A percentile compares a stretch with the other conserved stretches of the same genome.
Evolutionary conservation across 768 basidiomycete genomes (phyloP).

Genomic region (Pisolithus tinctorius): DNA sequence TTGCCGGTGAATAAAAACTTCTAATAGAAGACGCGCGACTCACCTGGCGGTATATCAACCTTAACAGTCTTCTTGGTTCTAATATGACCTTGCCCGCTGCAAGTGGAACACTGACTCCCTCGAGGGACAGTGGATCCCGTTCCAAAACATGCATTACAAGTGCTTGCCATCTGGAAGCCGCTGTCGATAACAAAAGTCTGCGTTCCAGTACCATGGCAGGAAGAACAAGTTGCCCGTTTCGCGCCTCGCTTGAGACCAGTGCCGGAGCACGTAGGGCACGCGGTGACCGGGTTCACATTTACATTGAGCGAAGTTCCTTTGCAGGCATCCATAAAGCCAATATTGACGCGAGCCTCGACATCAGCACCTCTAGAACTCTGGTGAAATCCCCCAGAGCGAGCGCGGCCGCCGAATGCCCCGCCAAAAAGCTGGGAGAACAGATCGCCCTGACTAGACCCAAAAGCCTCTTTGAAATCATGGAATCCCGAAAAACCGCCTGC

Average conservation of each 20-base stretch:
- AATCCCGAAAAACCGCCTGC: slow-evolving; percentile 65
- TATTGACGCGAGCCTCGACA: slow-evolving; percentile 65
- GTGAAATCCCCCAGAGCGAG: slow-evolving; percentile 36
- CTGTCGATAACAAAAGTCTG: slow-evolving; percentile 87
- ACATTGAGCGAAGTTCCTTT: slow-evolving; percentile 77
- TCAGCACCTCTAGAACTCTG: slow-evolving; percentile 63
- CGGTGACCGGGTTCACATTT: slow-evolving; percentile 70
- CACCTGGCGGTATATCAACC: slow-evolving; percentile 82
- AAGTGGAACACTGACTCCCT: slow-evolving; percentile 69
- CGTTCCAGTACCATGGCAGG: slow-evolving; percentile 83
- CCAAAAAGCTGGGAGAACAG: slow-evolving; percentile 87
- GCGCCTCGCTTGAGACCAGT: slow-evolving; percentile 83
- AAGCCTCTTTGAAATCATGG: slow-evolving; percentile 58
- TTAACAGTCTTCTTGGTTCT: slow-evolving; percentile 69
- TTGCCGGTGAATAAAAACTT: slow-evolving; percentile 1
- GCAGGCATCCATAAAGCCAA: slow-evolving; percentile 93
- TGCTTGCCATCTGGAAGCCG: slow-evolving; percentile 96
- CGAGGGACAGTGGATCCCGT: slow-evolving; percentile 75
- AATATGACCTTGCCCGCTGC: slow-evolving; percentile 85
- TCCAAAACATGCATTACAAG: slow-evolving; percentile 79
- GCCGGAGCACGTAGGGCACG: slow-evolving; percentile 81
- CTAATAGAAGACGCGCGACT: slow-evolving; percentile 22
- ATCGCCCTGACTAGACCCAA: slow-evolving; percentile 50
- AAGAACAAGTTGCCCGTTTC: slow-evolving; percentile 68
- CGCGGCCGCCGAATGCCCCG: slow-evolving; percentile 45